A percentile compares a stretch with the other conserved stretches of the same genome.
phyloP scores from a whole-genome alignment of 1,284 basidiomycete genomes.

The Bondarzewia mesenterica region DNA sequence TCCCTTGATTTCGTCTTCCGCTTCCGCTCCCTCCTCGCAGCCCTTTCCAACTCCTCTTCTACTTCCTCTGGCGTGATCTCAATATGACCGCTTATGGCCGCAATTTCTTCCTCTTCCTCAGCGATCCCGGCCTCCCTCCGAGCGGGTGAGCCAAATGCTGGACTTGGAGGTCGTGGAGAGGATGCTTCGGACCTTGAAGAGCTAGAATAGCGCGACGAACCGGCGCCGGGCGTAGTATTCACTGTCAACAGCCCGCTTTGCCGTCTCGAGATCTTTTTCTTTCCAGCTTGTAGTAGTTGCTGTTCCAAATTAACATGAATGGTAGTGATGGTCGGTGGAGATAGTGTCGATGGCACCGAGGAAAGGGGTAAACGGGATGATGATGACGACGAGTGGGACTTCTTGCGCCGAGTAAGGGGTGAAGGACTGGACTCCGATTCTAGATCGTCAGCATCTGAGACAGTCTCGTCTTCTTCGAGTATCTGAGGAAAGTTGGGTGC shows the following conservation, averaged over 20 bases:
- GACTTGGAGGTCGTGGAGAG: constrained; percentile 47
- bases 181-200: constrained; percentile 14
- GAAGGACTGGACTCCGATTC: constrained; percentile 6
- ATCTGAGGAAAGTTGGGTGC: constrained; percentile 61
- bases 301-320: constrained; percentile 23
- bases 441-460: constrained; percentile 20
- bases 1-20: constrained; percentile 21
- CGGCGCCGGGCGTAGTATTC: constrained; percentile 15
- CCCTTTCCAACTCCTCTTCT: constrained; percentile 14
- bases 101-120: constrained; percentile 49
- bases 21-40: constrained; percentile 29
- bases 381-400: constrained; percentile 21
- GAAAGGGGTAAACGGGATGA: constrained; percentile 39
- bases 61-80: constrained; percentile 8
- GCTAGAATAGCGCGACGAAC: constrained; percentile 22
- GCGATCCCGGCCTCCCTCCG: constrained; percentile 44
- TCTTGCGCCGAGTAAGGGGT: constrained; percentile 22
- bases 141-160: constrained; percentile 58
- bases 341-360: constrained; percentile 23
- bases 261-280: constrained; percentile 47
- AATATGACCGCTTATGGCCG: constrained; percentile 21
- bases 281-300: constrained; percentile 22
- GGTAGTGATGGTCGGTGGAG: constrained; percentile 17
- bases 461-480: constrained; percentile 54
- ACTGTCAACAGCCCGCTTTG: constrained; percentile 55